phyloP scores from a whole-genome alignment of 2,329 filamentous ascomycete genomes.

The Epichloe sp. region DNA sequence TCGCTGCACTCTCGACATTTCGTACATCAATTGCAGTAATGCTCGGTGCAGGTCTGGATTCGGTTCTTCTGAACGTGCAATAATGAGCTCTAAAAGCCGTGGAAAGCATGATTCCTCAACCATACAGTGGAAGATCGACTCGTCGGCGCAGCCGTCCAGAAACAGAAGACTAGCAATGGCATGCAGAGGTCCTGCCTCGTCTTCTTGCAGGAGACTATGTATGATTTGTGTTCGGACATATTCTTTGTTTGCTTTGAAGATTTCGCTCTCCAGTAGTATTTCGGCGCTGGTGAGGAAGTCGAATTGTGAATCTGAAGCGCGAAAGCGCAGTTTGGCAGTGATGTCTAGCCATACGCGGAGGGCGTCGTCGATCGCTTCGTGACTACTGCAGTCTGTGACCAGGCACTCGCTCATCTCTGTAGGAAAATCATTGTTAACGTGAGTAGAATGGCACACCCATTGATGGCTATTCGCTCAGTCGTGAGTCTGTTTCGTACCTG shows the following conservation, averaged over 20 bases:
- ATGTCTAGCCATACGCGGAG: conserved; percentile 75
- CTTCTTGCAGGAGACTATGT: conserved; percentile 75
- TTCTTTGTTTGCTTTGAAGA: conserved; percentile 63
- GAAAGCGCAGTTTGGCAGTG: conserved; percentile 61
- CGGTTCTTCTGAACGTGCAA: conserved; percentile 46
- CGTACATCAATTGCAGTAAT: conserved; percentile 80
- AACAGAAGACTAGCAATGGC: conserved; percentile 74
- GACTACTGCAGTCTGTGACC: conserved; percentile 31
- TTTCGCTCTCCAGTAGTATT: conserved; percentile 58
- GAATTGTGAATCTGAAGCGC: conserved; percentile 62
- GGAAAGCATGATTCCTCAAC: conserved; percentile 74
- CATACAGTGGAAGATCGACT: conserved; percentile 75
- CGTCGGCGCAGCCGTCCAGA: conserved; percentile 70
- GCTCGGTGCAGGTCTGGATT: conserved; percentile 65
- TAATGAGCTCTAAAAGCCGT: conserved; percentile 70
- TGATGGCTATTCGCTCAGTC: background rate
- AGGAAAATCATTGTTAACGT: conserved; percentile 6
- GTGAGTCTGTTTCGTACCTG: conserved; percentile 39
- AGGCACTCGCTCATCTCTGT: conserved; percentile 37
- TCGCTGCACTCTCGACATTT: conserved; percentile 88
- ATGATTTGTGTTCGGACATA: conserved; percentile 91
- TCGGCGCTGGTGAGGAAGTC: conserved; percentile 72
- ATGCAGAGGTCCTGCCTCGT: conserved; percentile 68
- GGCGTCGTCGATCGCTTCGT: conserved; percentile 64
- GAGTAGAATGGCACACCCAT: background rate